Conservation (phyloP, 805 yeast species). For the Metschnikowia gelsemii region DNA sequence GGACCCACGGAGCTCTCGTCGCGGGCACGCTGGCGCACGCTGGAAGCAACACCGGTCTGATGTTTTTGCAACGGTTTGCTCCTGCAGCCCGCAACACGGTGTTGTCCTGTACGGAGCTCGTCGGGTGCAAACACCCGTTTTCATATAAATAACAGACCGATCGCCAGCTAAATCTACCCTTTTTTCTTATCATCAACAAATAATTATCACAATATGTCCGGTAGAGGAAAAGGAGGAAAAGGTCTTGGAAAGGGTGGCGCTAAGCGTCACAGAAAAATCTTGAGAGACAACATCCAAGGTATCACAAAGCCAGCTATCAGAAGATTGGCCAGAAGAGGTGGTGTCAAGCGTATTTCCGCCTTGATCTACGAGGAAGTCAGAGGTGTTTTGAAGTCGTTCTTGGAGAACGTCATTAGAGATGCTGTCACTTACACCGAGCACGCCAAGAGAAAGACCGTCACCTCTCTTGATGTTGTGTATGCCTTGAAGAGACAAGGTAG, state of each 20-base stretch:
- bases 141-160: conserved; percentile 11
- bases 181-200: conserved; percentile 19
- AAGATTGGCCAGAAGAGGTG: conserved; percentile 99
- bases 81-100: conserved; percentile 12
- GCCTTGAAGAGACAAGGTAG: conserved; percentile 99
- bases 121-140: conserved; percentile 17
- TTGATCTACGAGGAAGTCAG: conserved; percentile 98
- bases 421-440: conserved; percentile 99
- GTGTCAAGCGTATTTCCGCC: conserved; percentile 99
- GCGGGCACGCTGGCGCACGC: not conserved
- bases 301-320: conserved; percentile 99
- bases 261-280: conserved; percentile 99
- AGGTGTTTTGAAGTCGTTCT: conserved; percentile 92
- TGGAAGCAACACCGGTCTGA: not conserved
- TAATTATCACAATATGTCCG: conserved; percentile 67
- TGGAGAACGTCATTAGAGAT: conserved; percentile 96
- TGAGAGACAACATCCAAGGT: conserved; percentile 99
- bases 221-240: conserved; percentile 99
- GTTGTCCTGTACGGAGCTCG: not conserved
- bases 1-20: too few species aligned
- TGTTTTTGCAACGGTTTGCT: not conserved
- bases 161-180: conserved; percentile 10
- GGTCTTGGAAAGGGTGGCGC: conserved; percentile 99
- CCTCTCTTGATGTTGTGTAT: conserved; percentile 97
- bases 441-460: conserved; percentile 99